phyloP scores from a whole-genome alignment of 2,329 filamentous ascomycete species.

The Trichoderma afroharzianum region DNA sequence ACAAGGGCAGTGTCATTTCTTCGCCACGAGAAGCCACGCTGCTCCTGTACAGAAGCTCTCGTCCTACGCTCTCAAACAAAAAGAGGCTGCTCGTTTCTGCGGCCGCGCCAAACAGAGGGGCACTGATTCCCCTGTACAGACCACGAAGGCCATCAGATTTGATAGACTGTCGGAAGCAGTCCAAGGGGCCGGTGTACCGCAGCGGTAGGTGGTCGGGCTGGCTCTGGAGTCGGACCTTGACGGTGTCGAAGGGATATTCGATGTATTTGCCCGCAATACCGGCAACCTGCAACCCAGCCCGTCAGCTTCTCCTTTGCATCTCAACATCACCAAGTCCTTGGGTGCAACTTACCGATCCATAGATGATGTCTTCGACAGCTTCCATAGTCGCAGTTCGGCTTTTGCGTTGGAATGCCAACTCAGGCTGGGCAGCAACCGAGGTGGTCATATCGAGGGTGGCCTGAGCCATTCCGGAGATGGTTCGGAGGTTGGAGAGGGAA shows the following conservation, averaged over 20 bases:
- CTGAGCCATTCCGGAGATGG: constrained; percentile 20
- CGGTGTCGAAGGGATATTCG: constrained; percentile 97
- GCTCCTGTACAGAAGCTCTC: constrained; percentile 57
- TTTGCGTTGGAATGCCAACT: constrained; percentile 33
- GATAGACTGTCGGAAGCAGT: constrained; percentile 89
- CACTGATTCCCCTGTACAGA: constrained; percentile 89
- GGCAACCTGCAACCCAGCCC: constrained; percentile 53
- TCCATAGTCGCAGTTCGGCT: constrained; percentile 48
- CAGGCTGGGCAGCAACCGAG: constrained; percentile 21
- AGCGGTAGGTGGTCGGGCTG: constrained; percentile 81
- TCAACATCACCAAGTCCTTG: too few species aligned
- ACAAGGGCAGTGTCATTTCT: constrained; percentile 67
- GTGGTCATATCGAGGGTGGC: constrained; percentile 16
- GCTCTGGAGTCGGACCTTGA: constrained; percentile 97
- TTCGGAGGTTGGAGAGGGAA: neutral
- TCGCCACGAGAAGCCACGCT: constrained; percentile 49
- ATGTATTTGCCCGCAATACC: constrained; percentile 92
- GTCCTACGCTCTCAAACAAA: constrained; percentile 78
- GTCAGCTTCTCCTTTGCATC: neutral
- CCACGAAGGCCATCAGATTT: constrained; percentile 73
- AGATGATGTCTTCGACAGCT: constrained; percentile 80
- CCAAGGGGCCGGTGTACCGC: constrained; percentile 79
- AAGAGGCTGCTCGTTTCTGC: constrained; percentile 91
- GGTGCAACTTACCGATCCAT: constrained; percentile 69
- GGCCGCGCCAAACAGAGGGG: constrained; percentile 84